Percentiles rank a stretch among this genome's conserved stretches.
Evolutionary conservation across 1,284 basidiomycete genomes (phyloP).

Genomic region (Apiotrichum siamense): DNA sequence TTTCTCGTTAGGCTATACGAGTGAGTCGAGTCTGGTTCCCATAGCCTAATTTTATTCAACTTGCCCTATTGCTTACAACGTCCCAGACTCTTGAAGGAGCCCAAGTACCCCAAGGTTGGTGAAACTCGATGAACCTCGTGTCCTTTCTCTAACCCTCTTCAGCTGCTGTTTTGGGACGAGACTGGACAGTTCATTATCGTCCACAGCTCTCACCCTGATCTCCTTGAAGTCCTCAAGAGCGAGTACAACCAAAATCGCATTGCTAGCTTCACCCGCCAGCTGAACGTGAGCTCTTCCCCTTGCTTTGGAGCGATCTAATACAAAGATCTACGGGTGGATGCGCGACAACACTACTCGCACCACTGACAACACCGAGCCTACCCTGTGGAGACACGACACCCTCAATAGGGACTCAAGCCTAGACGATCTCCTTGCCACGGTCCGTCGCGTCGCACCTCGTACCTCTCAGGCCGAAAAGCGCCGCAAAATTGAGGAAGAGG

Average conservation of each 20-base stretch:
- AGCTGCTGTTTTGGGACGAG: background rate
- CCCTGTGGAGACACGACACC: background rate
- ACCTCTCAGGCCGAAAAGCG: constrained; percentile 1
- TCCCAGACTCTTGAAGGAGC: background rate
- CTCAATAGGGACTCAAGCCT: background rate
- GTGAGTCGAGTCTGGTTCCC: background rate
- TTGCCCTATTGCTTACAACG: too few species aligned
- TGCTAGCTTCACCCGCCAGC: background rate
- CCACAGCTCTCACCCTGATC: background rate
- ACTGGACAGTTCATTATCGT: background rate
- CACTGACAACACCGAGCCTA: constrained; percentile 1
- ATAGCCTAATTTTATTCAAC: background rate
- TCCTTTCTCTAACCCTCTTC: background rate
- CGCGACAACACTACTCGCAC: background rate
- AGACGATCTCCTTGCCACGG: background rate
- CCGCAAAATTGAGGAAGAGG: background rate
- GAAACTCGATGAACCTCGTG: background rate
- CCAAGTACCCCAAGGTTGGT: background rate
- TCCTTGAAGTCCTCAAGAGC: background rate
- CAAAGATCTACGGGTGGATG: constrained; percentile 2
- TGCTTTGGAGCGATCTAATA: too few species aligned
- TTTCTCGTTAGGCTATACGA: background rate
- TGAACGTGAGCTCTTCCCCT: background rate
- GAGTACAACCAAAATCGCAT: constrained; percentile 2
- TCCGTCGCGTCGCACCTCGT: background rate